phyloP scores from a whole-genome alignment of 1,284 basidiomycete species.

The Malassezia yamatoensis region DNA sequence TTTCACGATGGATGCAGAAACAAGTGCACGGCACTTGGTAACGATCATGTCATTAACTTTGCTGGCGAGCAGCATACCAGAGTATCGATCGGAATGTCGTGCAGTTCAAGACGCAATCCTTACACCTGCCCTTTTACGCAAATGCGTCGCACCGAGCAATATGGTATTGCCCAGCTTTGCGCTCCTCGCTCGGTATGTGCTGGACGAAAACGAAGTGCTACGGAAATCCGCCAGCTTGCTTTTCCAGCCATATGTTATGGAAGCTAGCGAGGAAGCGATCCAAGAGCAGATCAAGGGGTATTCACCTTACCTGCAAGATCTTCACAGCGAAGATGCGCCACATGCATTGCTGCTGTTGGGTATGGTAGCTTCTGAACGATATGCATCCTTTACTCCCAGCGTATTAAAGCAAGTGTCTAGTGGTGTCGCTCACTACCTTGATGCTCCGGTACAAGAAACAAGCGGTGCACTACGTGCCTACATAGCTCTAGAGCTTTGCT shows the following conservation, averaged over 20 bases:
- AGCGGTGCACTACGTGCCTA: slow-evolving; percentile 56
- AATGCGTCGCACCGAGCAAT: neutral
- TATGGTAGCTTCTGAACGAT: slow-evolving; percentile 70
- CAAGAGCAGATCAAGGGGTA: slow-evolving; percentile 26
- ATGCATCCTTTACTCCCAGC: slow-evolving; percentile 64
- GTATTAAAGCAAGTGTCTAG: slow-evolving; percentile 69
- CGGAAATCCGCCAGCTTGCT: slow-evolving; percentile 20
- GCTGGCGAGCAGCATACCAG: slow-evolving; percentile 53
- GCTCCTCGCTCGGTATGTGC: slow-evolving; percentile 4
- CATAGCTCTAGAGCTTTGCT: slow-evolving; percentile 77
- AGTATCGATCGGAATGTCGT: slow-evolving; percentile 59
- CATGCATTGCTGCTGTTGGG: slow-evolving; percentile 22
- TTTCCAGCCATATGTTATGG: slow-evolving; percentile 14
- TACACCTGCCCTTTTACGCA: slow-evolving; percentile 1
- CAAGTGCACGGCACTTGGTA: slow-evolving; percentile 9
- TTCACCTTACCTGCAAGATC: slow-evolving; percentile 53
- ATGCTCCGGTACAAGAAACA: slow-evolving; percentile 49
- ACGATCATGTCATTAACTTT: neutral
- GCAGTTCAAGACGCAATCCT: slow-evolving; percentile 1
- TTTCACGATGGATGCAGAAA: slow-evolving; percentile 1
- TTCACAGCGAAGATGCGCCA: neutral
- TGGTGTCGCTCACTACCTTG: slow-evolving; percentile 55
- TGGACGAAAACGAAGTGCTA: slow-evolving; percentile 22
- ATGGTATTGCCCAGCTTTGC: slow-evolving; percentile 4
- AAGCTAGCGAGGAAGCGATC: slow-evolving; percentile 16